Evolutionary conservation across 768 basidiomycete species (phyloP).

Genomic region (Leccinum fibrillosum): DNA sequence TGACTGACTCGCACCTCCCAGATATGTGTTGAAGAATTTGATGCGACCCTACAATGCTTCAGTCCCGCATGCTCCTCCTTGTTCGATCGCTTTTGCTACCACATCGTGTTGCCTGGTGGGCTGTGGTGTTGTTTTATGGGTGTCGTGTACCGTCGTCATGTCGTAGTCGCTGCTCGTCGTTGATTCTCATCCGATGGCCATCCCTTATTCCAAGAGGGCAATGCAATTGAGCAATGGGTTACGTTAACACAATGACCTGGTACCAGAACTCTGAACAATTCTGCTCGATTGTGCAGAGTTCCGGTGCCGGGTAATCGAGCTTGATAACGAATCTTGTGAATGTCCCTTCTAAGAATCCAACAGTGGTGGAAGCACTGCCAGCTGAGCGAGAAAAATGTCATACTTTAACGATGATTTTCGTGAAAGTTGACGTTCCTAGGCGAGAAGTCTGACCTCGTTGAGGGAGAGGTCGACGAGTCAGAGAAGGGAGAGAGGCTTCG

Average conservation of each 20-base stretch:
- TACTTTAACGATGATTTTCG: too few species aligned
- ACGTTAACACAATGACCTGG: background rate
- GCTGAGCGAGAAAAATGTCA: too few species aligned
- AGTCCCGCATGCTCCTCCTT: background rate
- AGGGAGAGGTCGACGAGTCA: too few species aligned
- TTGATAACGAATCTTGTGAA: background rate
- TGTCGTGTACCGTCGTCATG: background rate
- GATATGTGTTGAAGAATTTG: conserved; percentile 8
- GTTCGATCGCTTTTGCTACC: background rate
- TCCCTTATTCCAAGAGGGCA: too few species aligned
- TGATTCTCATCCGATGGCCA: background rate
- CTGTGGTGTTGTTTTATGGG: background rate
- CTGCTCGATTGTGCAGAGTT: background rate
- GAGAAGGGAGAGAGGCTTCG: too few species aligned
- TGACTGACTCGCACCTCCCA: background rate
- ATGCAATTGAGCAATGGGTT: background rate
- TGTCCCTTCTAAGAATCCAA: too few species aligned
- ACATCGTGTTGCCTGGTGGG: background rate
- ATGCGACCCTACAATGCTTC: background rate
- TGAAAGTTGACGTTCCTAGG: too few species aligned
- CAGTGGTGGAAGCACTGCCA: too few species aligned
- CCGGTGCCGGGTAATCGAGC: background rate
- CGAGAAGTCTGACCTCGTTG: too few species aligned
- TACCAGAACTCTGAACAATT: background rate
- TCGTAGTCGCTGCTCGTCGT: background rate